These are phyloP conservation scores for Salix brachista DNA, from an alignment of 345 rosid species.

Conservation along the genomic window DNA sequence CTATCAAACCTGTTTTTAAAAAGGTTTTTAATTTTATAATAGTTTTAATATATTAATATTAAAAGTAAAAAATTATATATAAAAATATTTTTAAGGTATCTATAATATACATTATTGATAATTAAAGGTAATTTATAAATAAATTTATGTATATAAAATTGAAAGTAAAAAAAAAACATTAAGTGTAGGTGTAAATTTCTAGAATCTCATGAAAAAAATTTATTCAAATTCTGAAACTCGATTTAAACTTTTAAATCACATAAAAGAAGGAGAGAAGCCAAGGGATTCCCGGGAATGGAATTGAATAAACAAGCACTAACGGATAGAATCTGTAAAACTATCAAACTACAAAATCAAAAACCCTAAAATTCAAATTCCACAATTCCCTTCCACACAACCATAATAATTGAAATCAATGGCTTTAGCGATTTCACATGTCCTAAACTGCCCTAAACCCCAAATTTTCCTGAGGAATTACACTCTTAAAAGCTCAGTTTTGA, in stretches of 20 bases:
- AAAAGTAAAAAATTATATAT: too few relatives aligned
- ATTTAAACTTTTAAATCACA: not conserved
- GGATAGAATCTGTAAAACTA: conserved; percentile 1
- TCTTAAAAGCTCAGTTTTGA: conserved; percentile 21
- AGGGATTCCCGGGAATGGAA: not conserved
- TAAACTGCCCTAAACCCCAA: conserved; percentile 43
- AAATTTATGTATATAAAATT: too few relatives aligned
- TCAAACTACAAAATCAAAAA: not conserved
- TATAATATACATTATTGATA: too few relatives aligned
- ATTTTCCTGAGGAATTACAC: conserved; percentile 21
- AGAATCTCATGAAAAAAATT: too few relatives aligned
- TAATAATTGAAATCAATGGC: conserved; percentile 36
- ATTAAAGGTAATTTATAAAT: too few relatives aligned
- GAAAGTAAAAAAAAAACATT: too few relatives aligned
- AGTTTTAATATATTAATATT: too few relatives aligned
- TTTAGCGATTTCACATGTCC: conserved; percentile 45
- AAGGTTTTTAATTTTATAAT: too few relatives aligned
- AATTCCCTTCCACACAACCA: not conserved
- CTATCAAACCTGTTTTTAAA: too few relatives aligned
- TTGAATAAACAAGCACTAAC: not conserved
- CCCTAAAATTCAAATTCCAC: not conserved
- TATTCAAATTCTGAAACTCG: too few relatives aligned
- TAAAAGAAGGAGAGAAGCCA: not conserved
- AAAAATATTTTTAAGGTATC: too few relatives aligned
- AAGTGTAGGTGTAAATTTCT: too few relatives aligned